phyloP scores from a whole-genome alignment of 768 basidiomycete species.

The Russula dissimulans region DNA sequence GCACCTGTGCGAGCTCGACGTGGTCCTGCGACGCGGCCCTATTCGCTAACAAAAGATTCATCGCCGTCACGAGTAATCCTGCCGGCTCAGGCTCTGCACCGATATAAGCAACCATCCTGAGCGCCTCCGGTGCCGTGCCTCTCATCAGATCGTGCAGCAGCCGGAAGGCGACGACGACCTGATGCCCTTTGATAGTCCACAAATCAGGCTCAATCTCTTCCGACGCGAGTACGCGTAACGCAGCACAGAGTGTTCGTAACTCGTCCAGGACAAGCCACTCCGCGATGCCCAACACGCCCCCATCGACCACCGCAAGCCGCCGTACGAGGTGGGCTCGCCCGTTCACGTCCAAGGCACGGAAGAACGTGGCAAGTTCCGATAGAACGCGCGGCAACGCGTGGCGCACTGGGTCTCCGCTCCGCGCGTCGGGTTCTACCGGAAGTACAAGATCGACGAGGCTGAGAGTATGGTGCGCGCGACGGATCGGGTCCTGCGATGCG shows the following conservation, averaged over 20 bases:
- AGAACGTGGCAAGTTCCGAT: conserved; percentile 45
- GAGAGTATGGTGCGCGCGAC: conserved; percentile 47
- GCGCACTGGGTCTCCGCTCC: conserved; percentile 34
- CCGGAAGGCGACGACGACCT: conserved; percentile 40
- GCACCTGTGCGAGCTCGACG: conserved; percentile 33
- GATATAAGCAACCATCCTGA: conserved; percentile 32
- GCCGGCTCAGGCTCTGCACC: conserved; percentile 37
- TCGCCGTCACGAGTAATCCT: conserved; percentile 31
- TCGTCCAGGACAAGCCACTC: conserved; percentile 68
- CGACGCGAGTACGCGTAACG: conserved; percentile 36
- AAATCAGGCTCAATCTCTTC: conserved; percentile 26
- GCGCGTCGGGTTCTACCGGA: conserved; percentile 27
- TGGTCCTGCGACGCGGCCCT: conserved; percentile 40
- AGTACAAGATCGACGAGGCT: conserved; percentile 49
- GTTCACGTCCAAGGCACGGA: conserved; percentile 46
- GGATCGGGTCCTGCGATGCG: conserved; percentile 42
- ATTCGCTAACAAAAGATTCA: conserved; percentile 40
- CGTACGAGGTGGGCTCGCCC: conserved; percentile 39
- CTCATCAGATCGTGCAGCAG: conserved; percentile 40
- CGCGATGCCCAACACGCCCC: conserved; percentile 45
- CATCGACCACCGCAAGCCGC: conserved; percentile 49
- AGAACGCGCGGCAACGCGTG: conserved; percentile 50
- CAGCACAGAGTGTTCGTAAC: conserved; percentile 50
- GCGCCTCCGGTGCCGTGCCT: conserved; percentile 35
- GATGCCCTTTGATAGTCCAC: conserved; percentile 36